Conservation (phyloP, 352 stramenopile species). For the Globisporangium canariense region DNA sequence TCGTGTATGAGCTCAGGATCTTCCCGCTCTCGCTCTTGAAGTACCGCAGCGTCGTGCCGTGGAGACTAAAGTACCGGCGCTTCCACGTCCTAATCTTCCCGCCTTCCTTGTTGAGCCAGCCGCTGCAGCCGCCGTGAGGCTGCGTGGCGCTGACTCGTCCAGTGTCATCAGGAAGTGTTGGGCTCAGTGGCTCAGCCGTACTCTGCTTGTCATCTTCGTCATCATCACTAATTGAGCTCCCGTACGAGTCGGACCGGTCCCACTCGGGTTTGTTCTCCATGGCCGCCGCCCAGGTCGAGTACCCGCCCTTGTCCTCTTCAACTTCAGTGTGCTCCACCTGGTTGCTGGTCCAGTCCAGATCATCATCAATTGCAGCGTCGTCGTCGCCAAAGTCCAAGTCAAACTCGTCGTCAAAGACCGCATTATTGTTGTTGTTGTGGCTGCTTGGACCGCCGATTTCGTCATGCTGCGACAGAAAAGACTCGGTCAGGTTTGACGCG, state of each 20-base stretch:
- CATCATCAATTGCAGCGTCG: slow-evolving; percentile 9
- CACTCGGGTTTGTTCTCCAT: slow-evolving; percentile 43
- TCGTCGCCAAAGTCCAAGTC: slow-evolving; percentile 38
- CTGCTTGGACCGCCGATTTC: slow-evolving; percentile 12
- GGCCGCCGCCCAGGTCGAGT: slow-evolving; percentile 48
- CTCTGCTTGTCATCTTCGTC: slow-evolving; percentile 10
- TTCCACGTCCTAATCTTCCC: slow-evolving; percentile 70
- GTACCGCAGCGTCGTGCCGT: slow-evolving; percentile 66
- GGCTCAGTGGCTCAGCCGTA: background rate
- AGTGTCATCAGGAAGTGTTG: background rate
- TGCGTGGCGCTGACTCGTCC: background rate
- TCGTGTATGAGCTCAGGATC: slow-evolving; percentile 42
- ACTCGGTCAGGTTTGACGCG: slow-evolving; percentile 63
- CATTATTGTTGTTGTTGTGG: slow-evolving; percentile 10
- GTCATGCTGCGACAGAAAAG: slow-evolving; percentile 45
- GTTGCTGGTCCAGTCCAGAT: slow-evolving; percentile 34
- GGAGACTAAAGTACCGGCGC: slow-evolving; percentile 69
- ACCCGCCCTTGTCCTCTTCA: slow-evolving; percentile 31
- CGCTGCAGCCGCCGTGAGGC: slow-evolving; percentile 26
- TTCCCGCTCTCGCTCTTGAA: slow-evolving; percentile 69
- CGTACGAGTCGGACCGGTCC: slow-evolving; percentile 32
- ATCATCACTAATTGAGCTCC: slow-evolving; percentile 25
- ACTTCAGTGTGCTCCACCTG: slow-evolving; percentile 25
- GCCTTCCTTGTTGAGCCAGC: slow-evolving; percentile 73
- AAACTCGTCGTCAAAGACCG: slow-evolving; percentile 49